Conservation (phyloP, 169 alveolate genomes). For the Plasmodium vinckei region DNA sequence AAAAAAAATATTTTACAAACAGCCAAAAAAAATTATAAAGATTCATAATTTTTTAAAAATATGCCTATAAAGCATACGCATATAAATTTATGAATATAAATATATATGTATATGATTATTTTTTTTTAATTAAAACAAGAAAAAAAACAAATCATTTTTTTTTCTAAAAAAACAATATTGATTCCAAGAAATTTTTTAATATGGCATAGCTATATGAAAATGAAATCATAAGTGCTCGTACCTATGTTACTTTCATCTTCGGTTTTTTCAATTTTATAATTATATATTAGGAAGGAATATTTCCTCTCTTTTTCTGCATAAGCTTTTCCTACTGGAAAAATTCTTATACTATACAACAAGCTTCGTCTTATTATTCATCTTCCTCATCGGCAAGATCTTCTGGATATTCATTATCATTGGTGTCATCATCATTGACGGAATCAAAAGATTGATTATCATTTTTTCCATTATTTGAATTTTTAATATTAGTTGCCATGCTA, state of each 20-base stretch:
- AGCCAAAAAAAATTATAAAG: background rate
- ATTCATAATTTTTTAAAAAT: no score
- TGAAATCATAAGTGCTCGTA: no score
- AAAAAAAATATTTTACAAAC: background rate
- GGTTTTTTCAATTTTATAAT: no score
- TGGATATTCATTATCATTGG: background rate
- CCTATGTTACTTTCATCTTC: no score
- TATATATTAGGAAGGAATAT: no score
- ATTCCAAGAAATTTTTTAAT: no score
- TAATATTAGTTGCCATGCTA: background rate
- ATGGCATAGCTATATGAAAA: no score
- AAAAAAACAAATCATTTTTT: constrained; percentile 1
- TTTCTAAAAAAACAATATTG: no score
- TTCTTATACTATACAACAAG: background rate
- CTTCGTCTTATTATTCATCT: background rate
- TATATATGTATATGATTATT: constrained; percentile 12
- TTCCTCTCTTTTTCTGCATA: background rate
- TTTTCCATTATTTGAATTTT: constrained; percentile 3
- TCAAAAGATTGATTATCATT: background rate
- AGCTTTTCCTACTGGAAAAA: background rate
- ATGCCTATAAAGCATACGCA: background rate
- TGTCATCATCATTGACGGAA: constrained; percentile 1
- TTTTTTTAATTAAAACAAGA: background rate
- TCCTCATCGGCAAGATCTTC: constrained; percentile 22
- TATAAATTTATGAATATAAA: constrained; percentile 12